These are phyloP conservation scores for Coemansia sp. DNA, from an alignment of 192 early-diverging fungal genomes.

Conservation along the genomic window DNA sequence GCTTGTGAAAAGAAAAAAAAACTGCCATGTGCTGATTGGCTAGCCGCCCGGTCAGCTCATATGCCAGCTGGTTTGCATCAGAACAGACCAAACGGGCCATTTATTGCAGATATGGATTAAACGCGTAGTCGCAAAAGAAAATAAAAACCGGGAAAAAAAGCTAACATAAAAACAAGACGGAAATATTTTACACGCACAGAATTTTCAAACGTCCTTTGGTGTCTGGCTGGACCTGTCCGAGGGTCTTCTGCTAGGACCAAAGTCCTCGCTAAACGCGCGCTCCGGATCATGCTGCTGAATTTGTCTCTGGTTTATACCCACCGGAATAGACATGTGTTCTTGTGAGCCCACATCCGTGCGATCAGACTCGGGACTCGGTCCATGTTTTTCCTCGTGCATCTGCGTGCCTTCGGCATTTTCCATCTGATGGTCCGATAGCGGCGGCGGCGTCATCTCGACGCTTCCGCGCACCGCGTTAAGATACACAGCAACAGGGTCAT, in stretches of 20 bases:
- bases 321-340: constrained; percentile 1
- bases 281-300: neutral
- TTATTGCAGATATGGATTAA: no score
- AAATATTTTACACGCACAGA: no score
- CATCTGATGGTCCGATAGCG: neutral
- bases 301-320: neutral
- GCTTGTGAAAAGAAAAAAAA: no score
- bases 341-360: neutral
- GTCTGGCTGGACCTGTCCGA: neutral
- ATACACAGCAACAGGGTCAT: constrained; percentile 45
- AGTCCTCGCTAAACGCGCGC: constrained; percentile 15
- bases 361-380: constrained; percentile 7
- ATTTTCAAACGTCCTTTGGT: neutral
- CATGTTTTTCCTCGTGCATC: constrained; percentile 16
- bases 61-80: no score
- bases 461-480: constrained; percentile 19
- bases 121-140: no score
- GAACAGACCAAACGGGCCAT: no score
- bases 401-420: neutral
- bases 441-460: constrained; percentile 10
- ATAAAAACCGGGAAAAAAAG: neutral
- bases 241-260: constrained; percentile 4
- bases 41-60: no score
- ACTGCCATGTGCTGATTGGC: no score
- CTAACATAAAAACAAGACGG: neutral